Evolutionary conservation across 345 rosid genomes (phyloP).

Genomic region (Rubroshorea leprosula): DNA sequence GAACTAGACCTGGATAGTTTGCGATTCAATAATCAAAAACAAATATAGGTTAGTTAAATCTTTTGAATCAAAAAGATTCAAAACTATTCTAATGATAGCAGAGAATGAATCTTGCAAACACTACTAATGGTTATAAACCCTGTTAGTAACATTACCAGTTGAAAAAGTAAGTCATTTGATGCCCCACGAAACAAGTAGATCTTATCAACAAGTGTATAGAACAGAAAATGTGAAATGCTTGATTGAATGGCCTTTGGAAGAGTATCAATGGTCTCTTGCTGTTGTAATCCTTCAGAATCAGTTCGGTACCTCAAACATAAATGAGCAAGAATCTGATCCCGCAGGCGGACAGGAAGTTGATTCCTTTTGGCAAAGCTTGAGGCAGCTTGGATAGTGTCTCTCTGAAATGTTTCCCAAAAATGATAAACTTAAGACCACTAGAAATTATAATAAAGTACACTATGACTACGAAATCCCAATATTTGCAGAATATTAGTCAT

Average conservation of each 20-base stretch:
- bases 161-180: constrained; percentile 69
- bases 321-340: constrained; percentile 83
- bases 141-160: constrained; percentile 52
- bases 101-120: too few species aligned
- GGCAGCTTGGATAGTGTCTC: constrained; percentile 74
- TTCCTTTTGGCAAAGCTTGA: constrained; percentile 63
- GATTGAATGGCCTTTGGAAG: constrained; percentile 79
- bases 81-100: too few species aligned
- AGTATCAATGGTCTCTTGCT: constrained; percentile 65
- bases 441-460: too few species aligned
- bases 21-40: too few species aligned
- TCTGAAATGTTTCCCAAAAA: too few species aligned
- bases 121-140: too few species aligned
- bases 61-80: too few species aligned
- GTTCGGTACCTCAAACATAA: constrained; percentile 62
- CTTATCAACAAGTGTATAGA: constrained; percentile 56
- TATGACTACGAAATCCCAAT: too few species aligned
- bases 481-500: too few species aligned
- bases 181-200: constrained; percentile 65
- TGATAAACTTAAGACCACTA: too few species aligned
- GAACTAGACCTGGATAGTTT: too few species aligned
- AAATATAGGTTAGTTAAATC: too few species aligned
- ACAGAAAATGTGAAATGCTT: constrained; percentile 63
- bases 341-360: constrained; percentile 46
- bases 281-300: constrained; percentile 72